Evolutionary conservation across 2,329 filamentous ascomycete genomes (phyloP), one percentile per base, ranked within the genome.

Genomic region (Falciphora oryzae): DNA sequence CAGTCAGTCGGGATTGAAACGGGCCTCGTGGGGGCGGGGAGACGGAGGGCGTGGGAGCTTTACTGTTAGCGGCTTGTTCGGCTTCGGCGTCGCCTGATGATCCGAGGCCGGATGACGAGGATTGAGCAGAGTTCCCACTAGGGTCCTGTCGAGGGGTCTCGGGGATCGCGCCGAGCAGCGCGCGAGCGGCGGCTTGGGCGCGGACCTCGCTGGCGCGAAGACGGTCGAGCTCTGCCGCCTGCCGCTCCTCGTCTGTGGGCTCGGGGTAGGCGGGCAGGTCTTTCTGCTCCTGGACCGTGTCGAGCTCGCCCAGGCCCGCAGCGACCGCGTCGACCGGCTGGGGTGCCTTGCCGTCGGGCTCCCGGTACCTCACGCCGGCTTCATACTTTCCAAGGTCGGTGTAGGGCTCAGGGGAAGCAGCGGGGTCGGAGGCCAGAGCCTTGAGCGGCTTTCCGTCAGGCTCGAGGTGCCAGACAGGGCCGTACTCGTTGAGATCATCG

Each of bases 351-450:
- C 71, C 73, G 56, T 76, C 73, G 5, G 74, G 72, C 63, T 78
- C 76, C 38, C 76, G 75, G 57, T 76, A 71, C 57, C 67, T 71
- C 63, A 77, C 75, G 22, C 27, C 58, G 3, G 74, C 66, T 44
- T 73, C 71, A 61, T 82, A 81, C 29, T 72, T 72, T 44, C 75
- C 71, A 53, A 81, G 72, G 61, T 81, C 80, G 62, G 75, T 67
- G 18, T 68, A 61, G 18, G 77, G 70, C 59, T 79, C 75, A 56
- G 71, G 66, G 62, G 77, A 77, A 44, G 75, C 66, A 16, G 68
- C 66, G 8, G 65, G 59, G 11, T 65, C 22, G 1, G 32, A 25
- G n/a, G 10, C n/a, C 1, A 53, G 44, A 1, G 35, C 27, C 10
- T 38, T 27, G 18, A 58, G 18, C 7, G 63, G 61, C 56, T 68